These are phyloP conservation scores for Leccinum pallidistipes DNA, from an alignment of 1,284 basidiomycete species.

Conservation along the genomic window DNA sequence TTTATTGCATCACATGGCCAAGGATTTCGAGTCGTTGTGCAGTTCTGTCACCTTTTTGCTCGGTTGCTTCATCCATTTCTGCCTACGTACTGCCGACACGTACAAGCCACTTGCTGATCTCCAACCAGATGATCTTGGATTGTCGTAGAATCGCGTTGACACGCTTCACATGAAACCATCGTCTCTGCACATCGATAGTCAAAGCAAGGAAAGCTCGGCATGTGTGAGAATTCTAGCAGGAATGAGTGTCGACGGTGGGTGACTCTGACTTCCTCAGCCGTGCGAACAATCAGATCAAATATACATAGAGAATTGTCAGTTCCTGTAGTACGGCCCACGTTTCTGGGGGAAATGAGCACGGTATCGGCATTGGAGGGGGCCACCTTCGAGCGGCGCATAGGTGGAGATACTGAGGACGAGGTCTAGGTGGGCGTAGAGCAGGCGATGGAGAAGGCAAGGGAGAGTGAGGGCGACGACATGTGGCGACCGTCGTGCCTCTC, in stretches of 20 bases:
- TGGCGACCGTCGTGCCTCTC: too few relatives aligned
- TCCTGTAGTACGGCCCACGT: background rate
- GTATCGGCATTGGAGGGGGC: too few relatives aligned
- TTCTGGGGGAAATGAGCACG: background rate
- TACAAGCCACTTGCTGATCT: constrained; percentile 85
- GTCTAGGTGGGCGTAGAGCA: too few relatives aligned
- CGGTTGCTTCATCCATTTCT: constrained; percentile 95
- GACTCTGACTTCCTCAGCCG: background rate
- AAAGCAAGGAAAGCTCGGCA: background rate
- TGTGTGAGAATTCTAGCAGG: background rate
- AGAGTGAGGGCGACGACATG: too few relatives aligned
- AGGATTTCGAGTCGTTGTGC: constrained; percentile 96
- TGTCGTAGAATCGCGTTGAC: constrained; percentile 96
- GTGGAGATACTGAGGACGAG: too few relatives aligned
- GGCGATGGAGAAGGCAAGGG: too few relatives aligned
- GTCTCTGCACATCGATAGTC: background rate
- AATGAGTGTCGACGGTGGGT: background rate
- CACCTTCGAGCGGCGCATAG: background rate
- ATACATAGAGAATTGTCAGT: background rate
- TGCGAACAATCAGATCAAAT: background rate
- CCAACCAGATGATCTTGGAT: constrained; percentile 87
- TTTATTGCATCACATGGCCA: constrained; percentile 96
- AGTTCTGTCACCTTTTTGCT: constrained; percentile 98
- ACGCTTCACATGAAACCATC: constrained; percentile 89
- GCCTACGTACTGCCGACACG: constrained; percentile 90